Conservation (phyloP, 441 rosid genomes). For the Pelargonium citronellum region DNA sequence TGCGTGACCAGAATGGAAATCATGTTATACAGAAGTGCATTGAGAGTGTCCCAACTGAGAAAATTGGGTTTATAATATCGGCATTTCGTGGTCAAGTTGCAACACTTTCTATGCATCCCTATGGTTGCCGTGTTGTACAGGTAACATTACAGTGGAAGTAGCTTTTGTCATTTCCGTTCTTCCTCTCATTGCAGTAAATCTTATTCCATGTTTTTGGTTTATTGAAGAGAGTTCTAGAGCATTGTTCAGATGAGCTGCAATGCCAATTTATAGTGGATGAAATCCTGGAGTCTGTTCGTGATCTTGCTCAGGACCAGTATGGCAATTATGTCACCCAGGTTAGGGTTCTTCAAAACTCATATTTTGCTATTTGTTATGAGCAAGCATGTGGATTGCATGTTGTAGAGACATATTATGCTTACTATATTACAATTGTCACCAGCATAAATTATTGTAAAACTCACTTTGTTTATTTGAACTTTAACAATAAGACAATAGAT, state of each 20-base stretch:
- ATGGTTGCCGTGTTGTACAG: slow-evolving; percentile 99
- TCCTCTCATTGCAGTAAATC: neutral
- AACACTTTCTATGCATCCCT: slow-evolving; percentile 87
- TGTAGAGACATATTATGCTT: too few relatives aligned
- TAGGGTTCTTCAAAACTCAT: slow-evolving; percentile 11
- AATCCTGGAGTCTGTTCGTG: slow-evolving; percentile 70
- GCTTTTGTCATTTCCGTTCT: neutral
- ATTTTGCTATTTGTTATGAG: neutral
- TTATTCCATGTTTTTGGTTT: slow-evolving; percentile 14
- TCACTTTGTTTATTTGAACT: too few relatives aligned
- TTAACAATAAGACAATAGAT: too few relatives aligned
- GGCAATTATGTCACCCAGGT: slow-evolving; percentile 99
- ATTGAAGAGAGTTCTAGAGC: slow-evolving; percentile 87
- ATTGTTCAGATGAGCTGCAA: slow-evolving; percentile 71
- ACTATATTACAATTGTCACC: too few relatives aligned
- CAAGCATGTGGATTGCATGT: too few relatives aligned
- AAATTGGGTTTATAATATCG: slow-evolving; percentile 73
- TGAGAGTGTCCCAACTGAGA: slow-evolving; percentile 68
- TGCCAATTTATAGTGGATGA: slow-evolving; percentile 83
- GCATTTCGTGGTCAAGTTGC: slow-evolving; percentile 87
- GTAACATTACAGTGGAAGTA: slow-evolving; percentile 30
- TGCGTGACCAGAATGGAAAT: slow-evolving; percentile 96
- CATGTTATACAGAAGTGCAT: slow-evolving; percentile 96
- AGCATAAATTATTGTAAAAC: too few relatives aligned
- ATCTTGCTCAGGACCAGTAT: slow-evolving; percentile 95